These are phyloP conservation scores for Bothriochloa decipiens DNA, from an alignment of 176 grass and related monocot species.

Conservation along the genomic window DNA sequence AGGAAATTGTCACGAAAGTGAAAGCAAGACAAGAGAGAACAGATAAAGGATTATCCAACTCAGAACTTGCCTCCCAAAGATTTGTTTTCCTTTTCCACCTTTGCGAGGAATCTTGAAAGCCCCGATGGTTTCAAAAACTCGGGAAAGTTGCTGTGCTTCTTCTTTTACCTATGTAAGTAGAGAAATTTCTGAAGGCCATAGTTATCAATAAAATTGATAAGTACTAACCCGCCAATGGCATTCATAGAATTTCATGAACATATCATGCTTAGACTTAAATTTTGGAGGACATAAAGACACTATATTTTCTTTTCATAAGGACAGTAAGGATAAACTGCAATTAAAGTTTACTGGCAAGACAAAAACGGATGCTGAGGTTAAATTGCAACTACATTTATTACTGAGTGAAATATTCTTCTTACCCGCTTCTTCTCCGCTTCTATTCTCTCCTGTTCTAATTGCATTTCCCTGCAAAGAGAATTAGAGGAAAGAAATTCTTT, in stretches of 20 bases:
- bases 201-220: background rate
- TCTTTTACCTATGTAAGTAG: conserved; percentile 80
- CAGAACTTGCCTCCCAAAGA: conserved; percentile 81
- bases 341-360: too few species aligned
- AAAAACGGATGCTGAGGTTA: background rate
- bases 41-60: background rate
- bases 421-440: conserved; percentile 86
- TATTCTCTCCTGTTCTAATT: conserved; percentile 81
- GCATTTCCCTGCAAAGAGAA: conserved; percentile 77
- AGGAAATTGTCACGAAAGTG: background rate
- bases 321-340: background rate
- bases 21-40: background rate
- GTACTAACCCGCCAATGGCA: background rate
- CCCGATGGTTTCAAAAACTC: conserved; percentile 80
- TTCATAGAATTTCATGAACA: background rate
- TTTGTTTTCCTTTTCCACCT: conserved; percentile 83
- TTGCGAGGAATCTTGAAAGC: conserved; percentile 92
- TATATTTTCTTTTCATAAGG: background rate
- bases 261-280: background rate
- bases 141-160: conserved; percentile 80
- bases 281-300: background rate
- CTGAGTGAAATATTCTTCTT: conserved; percentile 14
- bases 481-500: background rate
- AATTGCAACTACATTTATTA: background rate
- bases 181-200: background rate